Base-by-base conservation (phyloP, 129 eudicot genomes). In the Apium graveolens region DNA sequence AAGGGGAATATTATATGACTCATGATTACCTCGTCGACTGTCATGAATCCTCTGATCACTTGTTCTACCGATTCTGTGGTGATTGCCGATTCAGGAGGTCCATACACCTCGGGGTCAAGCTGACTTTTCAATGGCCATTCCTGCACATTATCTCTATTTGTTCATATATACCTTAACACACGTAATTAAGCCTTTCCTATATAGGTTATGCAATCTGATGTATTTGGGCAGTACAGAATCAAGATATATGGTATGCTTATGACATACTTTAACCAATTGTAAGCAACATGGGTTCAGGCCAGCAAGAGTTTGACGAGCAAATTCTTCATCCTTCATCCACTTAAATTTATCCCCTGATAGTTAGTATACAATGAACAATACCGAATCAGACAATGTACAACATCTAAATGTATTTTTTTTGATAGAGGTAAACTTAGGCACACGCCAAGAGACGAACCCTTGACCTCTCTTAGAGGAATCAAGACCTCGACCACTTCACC, bases 271-370 rank as follows among this genome's bases (percentile, higher is more conserved):
- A 7, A 94, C 96, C 79, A 86, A 78, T 51, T 85, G 77, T 69
- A 94, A 88, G 78, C 82, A 43, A 41, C 77, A 80, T 3, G 98
- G 96, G 63, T 94, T 90, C 2, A 94, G 74, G 65, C 98, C 98
- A 35, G 98, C 98, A 35, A 94, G 87, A 31, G 91, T 85, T 80
- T 91, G 96, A n/a, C 97, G 89, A 44, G 88, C 78, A 79, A 94
- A 86, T 83, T 94, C 98, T 74, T 76, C 89, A 84, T 94, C 97
- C 71, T 80, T 90, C 27, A 89, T 10, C 97, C 98, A 94, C 48
- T 85, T 75, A 83, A 94, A 89, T 46, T 84, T 91, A 76, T 94
- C 98, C 48, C 97, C 98, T 93, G 85, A 76, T 83, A 41, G 73
- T 43, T 7, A 66, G 39, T 11, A 43, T 11, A 72, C 49, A 11